Evolutionary conservation across 257 asterid genomes (phyloP), one percentile per base, ranked within the genome.

Genomic region (Fraxinus cuspidata): DNA sequence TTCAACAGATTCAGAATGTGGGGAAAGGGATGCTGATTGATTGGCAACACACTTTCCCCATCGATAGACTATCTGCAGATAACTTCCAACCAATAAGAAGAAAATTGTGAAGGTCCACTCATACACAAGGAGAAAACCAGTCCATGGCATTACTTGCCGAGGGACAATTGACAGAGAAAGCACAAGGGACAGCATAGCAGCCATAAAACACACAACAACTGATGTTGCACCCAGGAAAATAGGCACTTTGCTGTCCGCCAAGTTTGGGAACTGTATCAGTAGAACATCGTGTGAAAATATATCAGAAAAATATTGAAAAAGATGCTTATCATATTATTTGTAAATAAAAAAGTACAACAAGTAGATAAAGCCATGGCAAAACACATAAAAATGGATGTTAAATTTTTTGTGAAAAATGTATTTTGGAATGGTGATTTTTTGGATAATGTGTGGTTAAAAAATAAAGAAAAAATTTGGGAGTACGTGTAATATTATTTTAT

Each of bases 141-240:
- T 93, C 99, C 98, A 96, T 4, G 99, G 99, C 87, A 88, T 89
- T 51, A 93, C 87, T 92, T 93, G 98, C 47, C 88, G 90, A 77
- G 99, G 99, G 77, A 92, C 92, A 76, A 93, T 86, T 35, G 82
- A 81, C 76, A 93, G 78, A 32, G 98, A 86, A 73, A 96, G 78
- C 51, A 92, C 97, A 75, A 93, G 89, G 66, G 99, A 93, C 80
- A 81, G 75, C 79, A 91, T 35, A 82, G 91, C 96, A 69, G 90
- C 89, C 74, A 82, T 58, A 76, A 89, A 86, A 78, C 94, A 89
- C 83, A 84, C 84, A 65, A 81, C 84, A 63, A 89, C 82, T 44
- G 98, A 96, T 44, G 90, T 38, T 77, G 92, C 87, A 75, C 91
- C 96, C 76, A 96, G 84, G 78, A 72, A 89, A 75, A 82, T 69